Conservation (phyloP, 2,329 filamentous ascomycete genomes). For the Penicillium sp. region DNA sequence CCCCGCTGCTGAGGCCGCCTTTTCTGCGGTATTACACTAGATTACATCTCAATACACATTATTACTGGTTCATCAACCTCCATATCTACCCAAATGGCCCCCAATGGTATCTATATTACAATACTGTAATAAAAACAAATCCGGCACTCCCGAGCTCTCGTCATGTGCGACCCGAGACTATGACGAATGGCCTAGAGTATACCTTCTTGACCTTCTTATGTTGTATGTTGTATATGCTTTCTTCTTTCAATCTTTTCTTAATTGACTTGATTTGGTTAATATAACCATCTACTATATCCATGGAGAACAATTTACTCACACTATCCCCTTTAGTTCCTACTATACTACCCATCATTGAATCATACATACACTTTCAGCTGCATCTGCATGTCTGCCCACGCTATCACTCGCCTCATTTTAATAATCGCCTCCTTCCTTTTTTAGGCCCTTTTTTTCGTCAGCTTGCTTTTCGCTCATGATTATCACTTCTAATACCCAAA, state of each 20-base stretch:
- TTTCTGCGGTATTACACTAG: slow-evolving; percentile 13
- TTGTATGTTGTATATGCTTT: background rate
- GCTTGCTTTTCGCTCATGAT: background rate
- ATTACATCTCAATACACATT: background rate
- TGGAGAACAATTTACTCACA: background rate
- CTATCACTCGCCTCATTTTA: slow-evolving; percentile 9
- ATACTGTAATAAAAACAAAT: slow-evolving; percentile 4
- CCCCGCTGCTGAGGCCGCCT: slow-evolving; percentile 8
- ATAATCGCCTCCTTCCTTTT: slow-evolving; percentile 5
- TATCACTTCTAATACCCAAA: background rate
- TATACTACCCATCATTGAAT: background rate
- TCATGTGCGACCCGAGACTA: slow-evolving; percentile 10
- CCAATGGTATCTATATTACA: slow-evolving; percentile 2
- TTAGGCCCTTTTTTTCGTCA: background rate
- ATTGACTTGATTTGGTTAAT: background rate
- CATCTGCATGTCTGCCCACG: slow-evolving; percentile 5
- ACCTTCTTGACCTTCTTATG: background rate
- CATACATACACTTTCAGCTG: background rate
- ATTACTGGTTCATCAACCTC: background rate
- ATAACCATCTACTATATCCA: background rate
- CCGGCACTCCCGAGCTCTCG: slow-evolving; percentile 9
- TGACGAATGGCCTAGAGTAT: slow-evolving; percentile 4
- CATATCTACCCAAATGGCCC: background rate
- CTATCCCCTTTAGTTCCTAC: background rate
- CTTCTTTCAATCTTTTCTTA: background rate